These are phyloP conservation scores for Psilocybe tampanensis DNA, from an alignment of 768 basidiomycete genomes.

Conservation along the genomic window DNA sequence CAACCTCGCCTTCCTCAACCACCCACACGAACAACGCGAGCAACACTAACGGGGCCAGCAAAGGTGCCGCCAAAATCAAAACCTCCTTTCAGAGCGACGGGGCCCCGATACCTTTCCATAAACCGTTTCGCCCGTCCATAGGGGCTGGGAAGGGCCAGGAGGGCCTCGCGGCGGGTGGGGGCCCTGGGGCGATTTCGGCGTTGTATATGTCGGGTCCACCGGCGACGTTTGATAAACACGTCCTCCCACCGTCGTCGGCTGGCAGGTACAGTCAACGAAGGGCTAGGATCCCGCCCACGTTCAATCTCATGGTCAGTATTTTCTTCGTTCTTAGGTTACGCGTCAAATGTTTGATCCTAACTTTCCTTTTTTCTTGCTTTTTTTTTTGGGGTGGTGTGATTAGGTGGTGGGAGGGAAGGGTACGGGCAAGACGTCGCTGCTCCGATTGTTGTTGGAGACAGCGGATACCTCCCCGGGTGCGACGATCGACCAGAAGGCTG, in stretches of 20 bases:
- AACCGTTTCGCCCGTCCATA: constrained; percentile 67
- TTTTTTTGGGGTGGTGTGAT: neutral
- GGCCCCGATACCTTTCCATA: constrained; percentile 75
- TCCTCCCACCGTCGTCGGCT: constrained; percentile 34
- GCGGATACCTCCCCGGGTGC: constrained; percentile 80
- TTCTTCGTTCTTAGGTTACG: neutral
- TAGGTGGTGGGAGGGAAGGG: constrained; percentile 81
- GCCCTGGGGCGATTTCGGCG: constrained; percentile 58
- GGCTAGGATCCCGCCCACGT: constrained; percentile 69
- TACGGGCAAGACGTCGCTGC: constrained; percentile 84
- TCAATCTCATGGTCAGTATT: constrained; percentile 82
- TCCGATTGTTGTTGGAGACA: constrained; percentile 81
- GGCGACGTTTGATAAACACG: constrained; percentile 62
- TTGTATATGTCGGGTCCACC: constrained; percentile 74
- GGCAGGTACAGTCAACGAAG: constrained; percentile 66
- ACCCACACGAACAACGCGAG: too few species aligned
- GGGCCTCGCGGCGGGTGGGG: too few species aligned
- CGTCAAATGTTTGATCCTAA: neutral
- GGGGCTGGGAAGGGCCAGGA: constrained; percentile 45
- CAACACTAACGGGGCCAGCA: too few species aligned
- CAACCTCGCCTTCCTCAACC: too few species aligned
- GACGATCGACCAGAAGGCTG: constrained; percentile 71
- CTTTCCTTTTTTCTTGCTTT: neutral
- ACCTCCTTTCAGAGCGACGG: constrained; percentile 61
- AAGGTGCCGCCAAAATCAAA: constrained; percentile 76